Evolutionary conservation across 2,329 filamentous ascomycete species (phyloP), one percentile per base, ranked within the genome.

Genomic region (Cephalotrichum gorgonifer): DNA sequence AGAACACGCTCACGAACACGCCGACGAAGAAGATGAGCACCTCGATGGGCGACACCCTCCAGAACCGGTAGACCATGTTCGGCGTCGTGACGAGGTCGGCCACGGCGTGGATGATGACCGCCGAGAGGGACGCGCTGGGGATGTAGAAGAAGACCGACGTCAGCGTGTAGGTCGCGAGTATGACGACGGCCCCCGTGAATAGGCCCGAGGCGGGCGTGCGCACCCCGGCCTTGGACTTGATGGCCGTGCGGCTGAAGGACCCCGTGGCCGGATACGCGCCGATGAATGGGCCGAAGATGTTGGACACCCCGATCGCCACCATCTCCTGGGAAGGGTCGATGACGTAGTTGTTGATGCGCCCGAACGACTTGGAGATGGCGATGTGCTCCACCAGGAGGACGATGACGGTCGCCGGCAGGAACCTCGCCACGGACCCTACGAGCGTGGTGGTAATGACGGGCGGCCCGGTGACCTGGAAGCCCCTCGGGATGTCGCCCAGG

Each of bases 211-310:
- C 80, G 1, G 88, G 89, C 4, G 88, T 95, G 39, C 88, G 82
- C 2, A 94, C 88, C 61, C 88, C 88, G 48, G 88, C 87, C 68
- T 95, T 95, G n/a, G 88, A 87, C 66, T 94, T 94, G 71, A 95
- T 94, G 46, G 88, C 89, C 22, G 88, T 95, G 53, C 88, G 81
- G 7, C 86, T 91, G 72, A 95, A 95, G 2, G 88, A 94, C 6
- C 88, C 89, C 11, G 88, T 95, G 0, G 87, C 86, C 4, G 88
- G 87, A 57, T 94, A 95, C 2, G 74, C 88, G 47, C 88, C 86
- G 2, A 91, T 70, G 70, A 93, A 91, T 9, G 86, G 83, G 17
- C 82, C 85, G 9, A 90, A 73, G 30, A 89, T 66, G 60, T 90
- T 90, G 33, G 77, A 79, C 3, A 88, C 76, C 54, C 85, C 85